Conservation (phyloP, 176 grass and related monocot genomes). For the Oryza nivara region DNA sequence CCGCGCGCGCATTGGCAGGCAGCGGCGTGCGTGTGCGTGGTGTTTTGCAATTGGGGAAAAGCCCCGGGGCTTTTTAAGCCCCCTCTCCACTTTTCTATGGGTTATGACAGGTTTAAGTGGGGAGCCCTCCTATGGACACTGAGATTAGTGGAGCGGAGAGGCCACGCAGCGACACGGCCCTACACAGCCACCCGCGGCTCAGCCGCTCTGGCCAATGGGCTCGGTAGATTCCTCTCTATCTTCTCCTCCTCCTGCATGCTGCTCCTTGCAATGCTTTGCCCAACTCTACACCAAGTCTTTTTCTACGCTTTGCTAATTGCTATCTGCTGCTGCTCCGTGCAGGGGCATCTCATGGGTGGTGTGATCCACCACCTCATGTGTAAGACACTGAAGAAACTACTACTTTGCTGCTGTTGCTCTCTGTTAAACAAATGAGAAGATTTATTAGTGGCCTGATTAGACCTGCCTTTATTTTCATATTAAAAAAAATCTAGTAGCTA, state of each 20-base stretch:
- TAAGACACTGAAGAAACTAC: constrained; percentile 4
- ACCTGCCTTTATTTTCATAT: not conserved
- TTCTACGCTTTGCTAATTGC: constrained; percentile 8
- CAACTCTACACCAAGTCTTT: not conserved
- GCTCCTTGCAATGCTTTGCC: not conserved
- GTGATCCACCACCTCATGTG: constrained; percentile 36
- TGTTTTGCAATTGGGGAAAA: constrained; percentile 32
- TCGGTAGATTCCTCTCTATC: constrained; percentile 74
- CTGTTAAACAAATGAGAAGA: not conserved
- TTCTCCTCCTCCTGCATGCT: not conserved
- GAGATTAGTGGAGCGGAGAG: constrained; percentile 51
- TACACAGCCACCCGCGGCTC: constrained; percentile 16
- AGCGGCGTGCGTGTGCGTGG: not conserved
- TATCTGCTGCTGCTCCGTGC: not conserved
- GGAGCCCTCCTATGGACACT: constrained; percentile 35
- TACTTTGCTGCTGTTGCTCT: not conserved
- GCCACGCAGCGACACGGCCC: constrained; percentile 37
- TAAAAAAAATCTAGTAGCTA: constrained; percentile 6
- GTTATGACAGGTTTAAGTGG: constrained; percentile 7
- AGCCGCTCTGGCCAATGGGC: constrained; percentile 57
- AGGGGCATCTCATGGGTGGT: not conserved
- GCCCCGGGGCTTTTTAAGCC: constrained; percentile 54
- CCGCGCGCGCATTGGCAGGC: not conserved
- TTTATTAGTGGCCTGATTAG: constrained; percentile 35
- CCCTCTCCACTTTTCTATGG: not conserved